Base-by-base conservation (phyloP, 441 rosid species). In the Croton laevigatus region DNA sequence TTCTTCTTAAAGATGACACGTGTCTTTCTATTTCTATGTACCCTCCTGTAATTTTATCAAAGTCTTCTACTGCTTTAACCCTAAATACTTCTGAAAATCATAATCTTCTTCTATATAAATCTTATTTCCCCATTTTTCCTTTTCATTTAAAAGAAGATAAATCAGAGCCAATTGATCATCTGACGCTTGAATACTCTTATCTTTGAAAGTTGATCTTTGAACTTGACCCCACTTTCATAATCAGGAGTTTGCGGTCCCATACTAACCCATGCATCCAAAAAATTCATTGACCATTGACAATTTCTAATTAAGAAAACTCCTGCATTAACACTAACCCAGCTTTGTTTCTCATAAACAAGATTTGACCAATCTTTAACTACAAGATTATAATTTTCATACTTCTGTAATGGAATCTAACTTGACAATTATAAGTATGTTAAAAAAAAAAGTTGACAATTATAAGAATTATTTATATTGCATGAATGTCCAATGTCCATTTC, bases 211-310 rank as follows among this genome's bases (percentile, higher is more conserved):
- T 32, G 85, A 81, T 64, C 86, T 83, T 76, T 85, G 89, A 71
- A 85, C 80, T 34, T 40, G 34, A 12, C 96, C 96, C 96, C 97
- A 93, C 9, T 80, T 85, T 14, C 42, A 71, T 73, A 86, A 23
- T 89, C 88, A 1, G 80, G 66, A 12, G 81, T 57, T 32, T 83
- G 76, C 0, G 94, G 97, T 8, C 97, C 96, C 85, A 81, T 86
- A 1, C 68, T 71, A 60, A 87, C 86, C 97, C 97, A 93, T 6
- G 69, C 76, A 19, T 85, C 84, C 75, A 94, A 80, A 53, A 94
- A 85, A 53, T 91, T 91, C 89, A 94, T 85, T 11, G 96, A 91
- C 97, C 98, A 94, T 72, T 91, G 96, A 71, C 96, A 90, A 69
- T 90, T 91, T 5, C 97, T 81, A 13, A 89, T 83, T 20, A 91